These are phyloP conservation scores for Plasmodium falciparum DNA, from an alignment of 169 alveolate species.

Conservation along the genomic window DNA sequence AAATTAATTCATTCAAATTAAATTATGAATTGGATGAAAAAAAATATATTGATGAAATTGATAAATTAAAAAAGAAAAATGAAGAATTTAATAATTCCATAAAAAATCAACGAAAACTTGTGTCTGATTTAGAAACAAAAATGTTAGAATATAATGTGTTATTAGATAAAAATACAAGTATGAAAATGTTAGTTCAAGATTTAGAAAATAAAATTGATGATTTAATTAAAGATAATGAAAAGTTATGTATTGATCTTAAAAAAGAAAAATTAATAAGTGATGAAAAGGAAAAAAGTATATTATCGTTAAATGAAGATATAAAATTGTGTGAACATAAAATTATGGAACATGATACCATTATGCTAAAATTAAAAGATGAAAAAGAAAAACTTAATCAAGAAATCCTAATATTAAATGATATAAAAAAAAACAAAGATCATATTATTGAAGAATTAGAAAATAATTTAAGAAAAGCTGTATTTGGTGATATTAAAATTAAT, in stretches of 20 bases:
- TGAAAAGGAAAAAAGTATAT: slow-evolving; percentile 57
- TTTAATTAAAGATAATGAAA: slow-evolving; percentile 75
- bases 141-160: slow-evolving; percentile 75
- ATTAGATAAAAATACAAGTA: slow-evolving; percentile 75
- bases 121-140: slow-evolving; percentile 59
- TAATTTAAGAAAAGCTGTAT: slow-evolving; percentile 75
- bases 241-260: slow-evolving; percentile 57
- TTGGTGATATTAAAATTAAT: slow-evolving; percentile 57
- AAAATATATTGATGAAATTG: slow-evolving; percentile 74
- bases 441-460: slow-evolving; percentile 70
- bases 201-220: slow-evolving; percentile 75
- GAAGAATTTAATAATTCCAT: slow-evolving; percentile 63
- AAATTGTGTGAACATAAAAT: slow-evolving; percentile 34
- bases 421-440: slow-evolving; percentile 50
- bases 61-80: slow-evolving; percentile 42
- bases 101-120: slow-evolving; percentile 45
- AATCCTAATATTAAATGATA: slow-evolving; percentile 41
- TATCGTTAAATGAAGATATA: slow-evolving; percentile 39
- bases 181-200: slow-evolving; percentile 75
- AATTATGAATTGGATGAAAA: slow-evolving; percentile 41
- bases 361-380: slow-evolving; percentile 63
- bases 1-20: slow-evolving; percentile 27
- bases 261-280: slow-evolving; percentile 56
- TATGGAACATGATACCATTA: slow-evolving; percentile 21
- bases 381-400: slow-evolving; percentile 67